Evolutionary conservation across 306 rosid species (phyloP), one percentile per base, ranked within the genome.

Genomic region (Sindora glabra): DNA sequence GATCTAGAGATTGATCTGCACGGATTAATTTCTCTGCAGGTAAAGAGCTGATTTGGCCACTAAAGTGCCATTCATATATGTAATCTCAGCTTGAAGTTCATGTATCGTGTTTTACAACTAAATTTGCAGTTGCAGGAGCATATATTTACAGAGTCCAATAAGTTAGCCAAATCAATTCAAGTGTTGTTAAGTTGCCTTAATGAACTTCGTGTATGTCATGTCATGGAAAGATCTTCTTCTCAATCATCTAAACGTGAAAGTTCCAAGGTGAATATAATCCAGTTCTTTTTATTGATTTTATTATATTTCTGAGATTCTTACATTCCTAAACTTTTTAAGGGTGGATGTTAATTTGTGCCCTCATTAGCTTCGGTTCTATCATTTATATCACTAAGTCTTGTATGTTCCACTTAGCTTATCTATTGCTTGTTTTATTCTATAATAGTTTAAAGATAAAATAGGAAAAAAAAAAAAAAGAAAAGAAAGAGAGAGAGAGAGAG

Each of bases 151-250:
- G 89, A 71, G 67, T 83, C 97, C 7, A 90, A 90, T 68, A 80
- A 56, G 76, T 74, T 83, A 77, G 70, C 66, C 72, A 90, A 85
- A 64, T 87, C 97, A 22, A 83, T 90, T 81, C 89, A 90, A 83
- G 90, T 90, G 53, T 67, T 82, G 73, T 72, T 90, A 77, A 83
- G 74, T 71, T 80, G 91, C 68, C 89, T 90, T 7, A 90, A 90
- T 83, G 97, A 87, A 77, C 91, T 90, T 60, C 85, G 97, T 2
- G 68, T 90, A 22, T 76, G 78, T 77, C 73, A 79, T 69, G 87
- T 90, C 60, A 63, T 50, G 80, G 86, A 79, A 50, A 78, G 69
- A 73, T 81, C 80, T 44, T 71, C 78, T 27, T 48, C 40, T 40
- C 67, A 54, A 49, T 68, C 75, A 5, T 53, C 54, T 4, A 85